Percentiles rank a stretch among this genome's conserved stretches.
These are phyloP conservation scores for Hemisphaericaspora subhashii DNA, from an alignment of 1,139 yeast genomes.

Conservation along the genomic window DNA sequence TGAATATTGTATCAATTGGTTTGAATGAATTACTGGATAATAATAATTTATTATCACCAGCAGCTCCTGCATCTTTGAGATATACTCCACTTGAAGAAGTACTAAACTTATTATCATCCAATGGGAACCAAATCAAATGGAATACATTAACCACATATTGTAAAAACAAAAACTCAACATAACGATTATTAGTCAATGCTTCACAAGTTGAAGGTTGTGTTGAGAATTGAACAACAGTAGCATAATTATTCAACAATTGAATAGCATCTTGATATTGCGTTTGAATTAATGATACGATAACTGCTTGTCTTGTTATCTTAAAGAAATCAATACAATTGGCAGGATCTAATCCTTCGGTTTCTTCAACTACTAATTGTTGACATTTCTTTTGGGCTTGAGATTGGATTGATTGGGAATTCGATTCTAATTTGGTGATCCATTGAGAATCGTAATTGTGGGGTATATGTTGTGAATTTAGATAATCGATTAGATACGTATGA, in stretches of 20 bases:
- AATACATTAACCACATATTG: constrained; percentile 24
- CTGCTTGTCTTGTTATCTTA: constrained; percentile 10
- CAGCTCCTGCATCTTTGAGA: constrained; percentile 8
- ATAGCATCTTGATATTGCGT: constrained; percentile 24
- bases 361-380: constrained; percentile 1
- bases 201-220: constrained; percentile 24
- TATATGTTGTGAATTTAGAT: constrained; percentile 5
- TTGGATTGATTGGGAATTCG: constrained; percentile 2
- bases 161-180: constrained; percentile 28
- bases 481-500: constrained; percentile 13
- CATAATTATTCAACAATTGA: constrained; percentile 19
- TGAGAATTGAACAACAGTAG: constrained; percentile 23
- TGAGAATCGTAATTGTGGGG: background rate
- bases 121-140: constrained; percentile 23
- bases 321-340: constrained; percentile 10
- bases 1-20: constrained; percentile 20
- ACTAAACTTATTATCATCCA: constrained; percentile 10
- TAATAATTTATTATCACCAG: constrained; percentile 8
- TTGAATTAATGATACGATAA: constrained; percentile 16
- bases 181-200: constrained; percentile 22
- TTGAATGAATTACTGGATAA: constrained; percentile 15
- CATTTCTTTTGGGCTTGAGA: background rate
- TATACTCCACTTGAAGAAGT: constrained; percentile 2
- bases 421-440: constrained; percentile 5
- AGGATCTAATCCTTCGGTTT: constrained; percentile 7